Evolutionary conservation across 1,139 yeast genomes (phyloP), one percentile per base, ranked within the genome.

Genomic region (Zygoascus sp.): DNA sequence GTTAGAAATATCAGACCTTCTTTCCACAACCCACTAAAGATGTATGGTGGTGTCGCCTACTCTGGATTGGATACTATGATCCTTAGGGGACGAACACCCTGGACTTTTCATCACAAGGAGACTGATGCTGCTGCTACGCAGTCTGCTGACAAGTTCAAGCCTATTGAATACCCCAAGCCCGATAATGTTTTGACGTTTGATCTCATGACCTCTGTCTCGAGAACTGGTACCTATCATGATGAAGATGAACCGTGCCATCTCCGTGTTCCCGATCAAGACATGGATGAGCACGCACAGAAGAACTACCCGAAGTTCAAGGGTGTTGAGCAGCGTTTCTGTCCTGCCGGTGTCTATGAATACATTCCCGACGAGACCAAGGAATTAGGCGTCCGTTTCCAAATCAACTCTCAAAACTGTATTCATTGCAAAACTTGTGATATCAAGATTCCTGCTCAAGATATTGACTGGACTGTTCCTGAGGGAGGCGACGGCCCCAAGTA

Each of bases 401-500:
- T 92, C 66, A 92, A 92, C 68, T 78, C 95, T 19, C 98, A 92
- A 66, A 92, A 92, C 68, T 92, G 98, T 71, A 89, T 92, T 55
- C 98, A 92, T 66, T 92, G 98, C 71, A 92, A 92, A 69, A 90
- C 97, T 11, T 92, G 98, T 72, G 98, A 92, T 67, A 92, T 92
- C 64, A 92, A 92, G 68, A 94, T 84, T 13, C 98, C 98, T 8
- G 75, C 88, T 0, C 97, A 90, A 68, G 97, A 90, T 63, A 92
- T 92, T 53, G 76, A 79, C 62, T 92, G 98, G 98, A 77, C 81
- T 7, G 96, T 88, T 13, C 98, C 98, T 3, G 97, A 92, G 69
- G 97, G 98, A 52, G 97, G 97, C 34, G 97, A 84, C 63, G 98
- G 98, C 8, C 98, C 98, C 50, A 92, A 90, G 66, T 90, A 90